Evolutionary conservation across 345 rosid genomes (phyloP).

Genomic region (Rhizophora apiculata): DNA sequence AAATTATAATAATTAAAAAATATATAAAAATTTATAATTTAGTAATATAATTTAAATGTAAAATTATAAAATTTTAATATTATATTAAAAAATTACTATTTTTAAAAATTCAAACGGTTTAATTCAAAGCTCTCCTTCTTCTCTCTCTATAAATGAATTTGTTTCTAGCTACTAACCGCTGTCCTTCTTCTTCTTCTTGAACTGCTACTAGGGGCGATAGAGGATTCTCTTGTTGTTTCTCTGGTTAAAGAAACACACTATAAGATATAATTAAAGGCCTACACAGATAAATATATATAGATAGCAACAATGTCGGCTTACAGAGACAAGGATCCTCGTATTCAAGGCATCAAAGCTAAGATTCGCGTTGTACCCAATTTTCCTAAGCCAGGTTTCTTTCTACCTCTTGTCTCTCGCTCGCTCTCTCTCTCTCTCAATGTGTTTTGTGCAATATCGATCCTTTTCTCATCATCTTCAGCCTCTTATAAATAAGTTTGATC

Average conservation of each 20-base stretch:
- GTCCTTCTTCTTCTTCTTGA: background rate
- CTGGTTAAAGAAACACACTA: background rate
- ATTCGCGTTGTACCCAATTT: conserved; percentile 27
- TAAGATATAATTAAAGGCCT: background rate
- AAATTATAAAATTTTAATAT: too few species aligned
- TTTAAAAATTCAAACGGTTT: too few species aligned
- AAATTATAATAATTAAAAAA: too few species aligned
- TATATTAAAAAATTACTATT: too few species aligned
- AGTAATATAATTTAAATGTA: too few species aligned
- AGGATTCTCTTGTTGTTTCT: too few species aligned
- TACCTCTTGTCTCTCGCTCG: background rate
- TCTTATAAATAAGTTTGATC: background rate
- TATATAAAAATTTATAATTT: too few species aligned
- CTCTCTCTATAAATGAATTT: conserved; percentile 19
- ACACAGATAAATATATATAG: background rate
- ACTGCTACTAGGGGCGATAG: too few species aligned
- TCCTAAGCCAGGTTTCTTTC: conserved; percentile 26
- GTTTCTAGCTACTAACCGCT: background rate
- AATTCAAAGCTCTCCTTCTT: conserved; percentile 13
- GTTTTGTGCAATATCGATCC: background rate
- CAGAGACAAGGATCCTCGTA: conserved; percentile 40
- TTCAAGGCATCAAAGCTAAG: conserved; percentile 35
- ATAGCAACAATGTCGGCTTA: conserved; percentile 56
- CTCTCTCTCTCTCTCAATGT: background rate
- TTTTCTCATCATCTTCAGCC: background rate